Evolutionary conservation across 129 eudicot species (phyloP), one percentile per base, ranked within the genome.

Genomic region (Helianthus tuberosus): DNA sequence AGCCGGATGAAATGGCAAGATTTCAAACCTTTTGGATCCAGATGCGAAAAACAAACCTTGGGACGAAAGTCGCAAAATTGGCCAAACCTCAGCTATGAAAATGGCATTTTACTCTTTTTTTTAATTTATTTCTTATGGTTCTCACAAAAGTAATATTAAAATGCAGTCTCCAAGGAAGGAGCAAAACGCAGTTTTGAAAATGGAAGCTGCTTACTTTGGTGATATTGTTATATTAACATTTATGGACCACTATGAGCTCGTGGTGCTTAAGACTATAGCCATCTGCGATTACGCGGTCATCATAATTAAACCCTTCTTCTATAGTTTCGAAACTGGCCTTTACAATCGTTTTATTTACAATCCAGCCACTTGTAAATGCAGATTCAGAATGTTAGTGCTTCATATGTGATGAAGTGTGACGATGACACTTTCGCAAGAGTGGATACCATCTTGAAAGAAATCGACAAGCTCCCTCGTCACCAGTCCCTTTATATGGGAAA

Each of bases 161-260:
- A 29, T 77, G 83, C 84, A 93, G 98, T 88, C 86, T 85, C 85
- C 92, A 69, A 80, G 97, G 71, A 93, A 81, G 79, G 96, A 90
- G 87, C 96, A 88, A 63, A 93, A 93, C 73, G 96, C 87, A 79
- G 79, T 90, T 61, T 39, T 93, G 77, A 93, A 88, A 85, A 84
- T 90, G 72, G 98, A 93, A 43, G 97, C 98, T 76, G 93, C 92
- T 86, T 93, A 82, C 83, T 93, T 93, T 52, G 98, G 96, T 63
- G 98, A 93, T 74, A 83, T 90, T 63, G 91, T 90, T 79, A 82
- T 93, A 60, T 71, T 93, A 57, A 93, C 97, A 53, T 93, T 90
- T 68, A 81, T 93, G 95, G 98, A 93, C 74, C 96, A 86, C 41
- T 93, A 93, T 66, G 98, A 93, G 82, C 89, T 93, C 2, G 97